Conservation (phyloP, 768 basidiomycete species). For the Amanita molliuscula region DNA sequence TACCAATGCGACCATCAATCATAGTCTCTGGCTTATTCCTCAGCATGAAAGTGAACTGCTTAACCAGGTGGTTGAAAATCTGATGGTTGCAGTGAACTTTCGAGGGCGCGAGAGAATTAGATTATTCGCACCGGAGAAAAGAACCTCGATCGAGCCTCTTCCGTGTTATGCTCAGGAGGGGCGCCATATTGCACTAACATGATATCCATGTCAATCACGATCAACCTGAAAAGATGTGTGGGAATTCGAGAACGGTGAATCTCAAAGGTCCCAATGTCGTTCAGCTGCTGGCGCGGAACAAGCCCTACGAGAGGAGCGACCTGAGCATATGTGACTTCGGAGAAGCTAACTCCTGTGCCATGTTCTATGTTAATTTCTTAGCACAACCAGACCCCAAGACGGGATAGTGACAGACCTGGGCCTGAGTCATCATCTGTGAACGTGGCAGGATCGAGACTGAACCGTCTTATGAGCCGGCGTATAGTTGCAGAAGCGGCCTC, state of each 20-base stretch:
- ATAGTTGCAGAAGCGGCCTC: slow-evolving; percentile 1
- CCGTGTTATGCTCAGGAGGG: slow-evolving; percentile 12
- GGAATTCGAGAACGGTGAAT: slow-evolving; percentile 16
- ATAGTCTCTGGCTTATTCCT: slow-evolving; percentile 12
- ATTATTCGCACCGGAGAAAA: slow-evolving; percentile 11
- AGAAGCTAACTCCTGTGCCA: slow-evolving; percentile 12
- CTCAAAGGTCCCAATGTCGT: slow-evolving; percentile 12
- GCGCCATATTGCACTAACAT: slow-evolving; percentile 13
- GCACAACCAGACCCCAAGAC: slow-evolving; percentile 2
- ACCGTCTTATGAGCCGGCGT: slow-evolving; percentile 1
- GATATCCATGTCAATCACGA: slow-evolving; percentile 14
- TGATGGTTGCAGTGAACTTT: slow-evolving; percentile 8
- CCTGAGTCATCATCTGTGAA: not conserved
- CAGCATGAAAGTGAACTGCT: slow-evolving; percentile 9
- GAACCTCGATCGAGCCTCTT: slow-evolving; percentile 15
- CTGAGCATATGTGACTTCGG: slow-evolving; percentile 12
- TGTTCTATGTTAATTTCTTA: slow-evolving; percentile 8
- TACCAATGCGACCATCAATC: slow-evolving; percentile 8
- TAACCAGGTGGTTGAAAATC: slow-evolving; percentile 13
- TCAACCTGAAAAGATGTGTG: slow-evolving; percentile 12
- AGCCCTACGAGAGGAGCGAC: slow-evolving; percentile 13
- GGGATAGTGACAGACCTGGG: not conserved
- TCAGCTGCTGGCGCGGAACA: slow-evolving; percentile 5
- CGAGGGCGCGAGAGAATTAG: slow-evolving; percentile 8
- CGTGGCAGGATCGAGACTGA: slow-evolving; percentile 1